Conservation (phyloP, 805 yeast genomes). For the Metschnikowia shivogae region DNA sequence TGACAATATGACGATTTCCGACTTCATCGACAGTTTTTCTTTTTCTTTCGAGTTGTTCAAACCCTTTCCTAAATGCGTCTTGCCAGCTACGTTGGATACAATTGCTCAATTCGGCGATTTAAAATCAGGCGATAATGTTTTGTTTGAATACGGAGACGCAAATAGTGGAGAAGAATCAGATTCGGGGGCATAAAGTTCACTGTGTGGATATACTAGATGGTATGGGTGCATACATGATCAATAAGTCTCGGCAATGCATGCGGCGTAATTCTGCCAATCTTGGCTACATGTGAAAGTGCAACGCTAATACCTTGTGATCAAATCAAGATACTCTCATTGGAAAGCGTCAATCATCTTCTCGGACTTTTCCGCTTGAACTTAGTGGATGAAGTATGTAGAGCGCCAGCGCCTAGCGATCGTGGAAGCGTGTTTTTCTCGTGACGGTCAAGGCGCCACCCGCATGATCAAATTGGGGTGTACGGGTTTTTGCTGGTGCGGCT, state of each 20-base stretch:
- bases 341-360: too few relatives aligned
- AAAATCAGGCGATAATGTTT: constrained; percentile 33
- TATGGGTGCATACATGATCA: too few relatives aligned
- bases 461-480: too few relatives aligned
- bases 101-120: constrained; percentile 23
- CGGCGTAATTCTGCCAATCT: background rate
- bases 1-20: constrained; percentile 10
- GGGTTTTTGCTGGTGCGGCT: too few relatives aligned
- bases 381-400: too few relatives aligned
- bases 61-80: constrained; percentile 37
- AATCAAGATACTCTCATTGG: too few relatives aligned
- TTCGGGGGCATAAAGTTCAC: background rate
- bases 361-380: too few relatives aligned
- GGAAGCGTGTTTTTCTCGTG: too few relatives aligned
- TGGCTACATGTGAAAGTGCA: background rate
- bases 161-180: constrained; percentile 11
- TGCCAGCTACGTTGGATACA: constrained; percentile 10
- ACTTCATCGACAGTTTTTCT: constrained; percentile 23
- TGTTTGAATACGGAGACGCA: constrained; percentile 32
- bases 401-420: too few relatives aligned
- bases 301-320: too few relatives aligned
- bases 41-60: constrained; percentile 38
- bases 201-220: too few relatives aligned
- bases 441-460: too few relatives aligned
- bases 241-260: background rate